Evolutionary conservation across 768 basidiomycete species (phyloP), one percentile per base, ranked within the genome.

Genomic region (Lactifluus volemus): DNA sequence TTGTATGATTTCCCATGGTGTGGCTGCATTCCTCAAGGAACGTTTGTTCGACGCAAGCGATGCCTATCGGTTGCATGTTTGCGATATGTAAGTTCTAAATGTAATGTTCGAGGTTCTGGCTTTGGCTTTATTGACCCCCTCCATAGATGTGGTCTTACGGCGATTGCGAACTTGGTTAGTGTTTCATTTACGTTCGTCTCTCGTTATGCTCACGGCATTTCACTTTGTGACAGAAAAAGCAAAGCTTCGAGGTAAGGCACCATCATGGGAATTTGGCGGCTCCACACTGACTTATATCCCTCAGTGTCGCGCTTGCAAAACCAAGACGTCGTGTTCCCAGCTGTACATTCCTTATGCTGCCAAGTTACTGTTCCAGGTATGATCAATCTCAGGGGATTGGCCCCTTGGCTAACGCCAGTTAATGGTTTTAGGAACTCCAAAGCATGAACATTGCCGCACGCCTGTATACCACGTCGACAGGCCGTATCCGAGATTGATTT

Each of bases 1-100:
- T 83, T 98, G 97, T 73, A 99, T 99, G 97, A 96, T 99, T 63
- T 97, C 97, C 25, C 97, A 99, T 77, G 97, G 97, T 71, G 94
- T 98, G 65, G 96, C 97, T 49, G 92, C 84, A 2, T 98, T 98
- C 84, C 74, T 98, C 74, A 98, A 98, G 76, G 97, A 98, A 77
- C 88, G 97, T 60, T 78, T 98, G 72, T 94, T 94, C 68, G 92
- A 94, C 71, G 92, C 90, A 34, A 91, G 89, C 70, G 88, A 94
- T 72, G 92, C 91, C 10, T 96, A 96, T 74, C 86, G 95, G 47
- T 75, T 98, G 41, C 95, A 98, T 70, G 92, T 97, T 63, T 98
- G 95, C 72, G 95, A 97, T 70, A 94, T 97, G 89, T 95, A 65
- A 69, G 92, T 84, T 11, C 19, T 38, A 15, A 5, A 29, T 39